Evolutionary conservation across 1,284 basidiomycete genomes (phyloP), one percentile per base, ranked within the genome.

Genomic region (Macrocystidia cucumis): DNA sequence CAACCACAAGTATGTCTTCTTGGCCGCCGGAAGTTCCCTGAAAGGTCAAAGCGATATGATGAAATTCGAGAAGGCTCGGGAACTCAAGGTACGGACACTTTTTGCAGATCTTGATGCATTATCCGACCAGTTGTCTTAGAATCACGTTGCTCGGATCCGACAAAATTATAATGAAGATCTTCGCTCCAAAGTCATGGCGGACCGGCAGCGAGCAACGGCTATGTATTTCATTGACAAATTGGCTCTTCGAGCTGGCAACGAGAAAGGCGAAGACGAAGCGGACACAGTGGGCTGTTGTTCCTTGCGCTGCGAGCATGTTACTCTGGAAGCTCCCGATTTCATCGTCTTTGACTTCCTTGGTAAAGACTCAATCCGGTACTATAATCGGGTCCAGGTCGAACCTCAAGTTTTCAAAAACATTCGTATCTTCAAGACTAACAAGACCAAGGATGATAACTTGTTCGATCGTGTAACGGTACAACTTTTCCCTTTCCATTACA

Each of bases 271-370:
- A 51, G 92, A 98, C 46, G 92, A 97, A 60, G 92, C 92, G 1
- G 92, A 98, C 56, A 98, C 92, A 0, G 91, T 97, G 39, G 92
- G 92, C 56, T 97, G 93, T 63, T 98, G 92, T 59, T 96, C 92
- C 9, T 63, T 98, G 34, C 88, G 91, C 16, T 92, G 84, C 57
- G 91, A 97, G 57, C 92, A 98, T 57, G 81, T 98, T 51, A 96
- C 91, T 3, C 67, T 96, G 35, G 78, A 87, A 49, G 79, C 81
- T 8, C 91, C 91, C 6, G 81, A 87, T 63, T 75, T 72, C 51
- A 79, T 97, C 53, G 69, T 88, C 40, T 93, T 98, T 60, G 92
- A 97, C 60, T 98, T 97, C 67, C 69, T 97, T 39, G 92, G 92
- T 62, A 98, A 98, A 69, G 92, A 98, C 56, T 96, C 91, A 36